Evolutionary conservation across 441 rosid species (phyloP).

Genomic region (Erysimum pusillum): DNA sequence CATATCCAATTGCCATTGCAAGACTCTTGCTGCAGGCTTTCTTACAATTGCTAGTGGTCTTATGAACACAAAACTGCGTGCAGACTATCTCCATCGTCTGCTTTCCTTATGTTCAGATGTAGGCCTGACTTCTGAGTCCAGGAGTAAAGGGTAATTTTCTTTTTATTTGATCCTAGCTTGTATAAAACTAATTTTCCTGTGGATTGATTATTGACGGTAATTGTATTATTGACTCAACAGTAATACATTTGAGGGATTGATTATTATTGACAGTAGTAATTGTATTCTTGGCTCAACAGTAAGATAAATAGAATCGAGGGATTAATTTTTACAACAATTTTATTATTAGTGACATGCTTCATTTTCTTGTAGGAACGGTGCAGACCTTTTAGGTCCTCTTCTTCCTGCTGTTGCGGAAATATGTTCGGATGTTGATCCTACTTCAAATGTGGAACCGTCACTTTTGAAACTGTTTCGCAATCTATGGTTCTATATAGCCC

Average conservation of each 20-base stretch:
- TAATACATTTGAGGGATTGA: neutral
- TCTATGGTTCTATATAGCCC: slow-evolving; percentile 93
- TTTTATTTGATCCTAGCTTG: slow-evolving; percentile 31
- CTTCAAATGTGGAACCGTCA: slow-evolving; percentile 77
- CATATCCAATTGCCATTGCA: slow-evolving; percentile 63
- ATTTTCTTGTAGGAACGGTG: slow-evolving; percentile 72
- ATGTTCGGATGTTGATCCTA: slow-evolving; percentile 90
- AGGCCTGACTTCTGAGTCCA: slow-evolving; percentile 84
- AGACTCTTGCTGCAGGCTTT: slow-evolving; percentile 93
- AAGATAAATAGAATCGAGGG: neutral
- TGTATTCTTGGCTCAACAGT: neutral
- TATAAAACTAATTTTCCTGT: neutral
- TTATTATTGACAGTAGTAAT: neutral
- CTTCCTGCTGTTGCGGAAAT: slow-evolving; percentile 96
- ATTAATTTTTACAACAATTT: neutral
- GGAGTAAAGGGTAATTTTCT: slow-evolving; percentile 83
- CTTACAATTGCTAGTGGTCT: slow-evolving; percentile 81
- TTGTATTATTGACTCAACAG: neutral
- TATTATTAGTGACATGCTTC: neutral
- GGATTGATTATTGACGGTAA: neutral
- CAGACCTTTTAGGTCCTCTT: slow-evolving; percentile 85
- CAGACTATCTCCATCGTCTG: slow-evolving; percentile 84
- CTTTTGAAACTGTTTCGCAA: slow-evolving; percentile 89
- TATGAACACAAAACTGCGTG: slow-evolving; percentile 63
- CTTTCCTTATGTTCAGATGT: slow-evolving; percentile 93